These are phyloP conservation scores for Cercis canadensis DNA, from an alignment of 306 rosid species.

Conservation along the genomic window DNA sequence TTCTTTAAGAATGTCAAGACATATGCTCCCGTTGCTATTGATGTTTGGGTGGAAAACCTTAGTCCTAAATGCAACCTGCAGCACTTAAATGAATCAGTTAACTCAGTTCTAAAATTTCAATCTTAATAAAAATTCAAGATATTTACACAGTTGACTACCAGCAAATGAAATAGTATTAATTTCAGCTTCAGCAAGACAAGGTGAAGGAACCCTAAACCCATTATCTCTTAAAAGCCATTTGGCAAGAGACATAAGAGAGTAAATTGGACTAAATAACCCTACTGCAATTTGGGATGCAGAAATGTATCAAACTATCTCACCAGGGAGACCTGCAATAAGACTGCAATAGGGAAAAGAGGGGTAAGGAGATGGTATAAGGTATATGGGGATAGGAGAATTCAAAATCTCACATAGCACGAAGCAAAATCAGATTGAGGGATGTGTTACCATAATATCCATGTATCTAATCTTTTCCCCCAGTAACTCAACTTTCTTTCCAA, in stretches of 20 bases:
- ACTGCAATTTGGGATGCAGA: too few relatives aligned
- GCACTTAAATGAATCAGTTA: conserved; percentile 7
- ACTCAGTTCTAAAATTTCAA: background rate
- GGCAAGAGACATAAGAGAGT: background rate
- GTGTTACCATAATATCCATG: too few relatives aligned
- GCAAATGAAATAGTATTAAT: background rate
- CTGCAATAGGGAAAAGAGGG: background rate
- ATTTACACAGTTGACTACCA: conserved; percentile 2
- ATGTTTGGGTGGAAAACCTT: conserved; percentile 97
- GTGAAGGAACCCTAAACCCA: background rate
- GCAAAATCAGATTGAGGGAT: background rate
- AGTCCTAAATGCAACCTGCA: conserved; percentile 91
- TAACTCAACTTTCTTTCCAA: too few relatives aligned
- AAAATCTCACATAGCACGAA: too few relatives aligned
- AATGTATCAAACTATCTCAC: background rate
- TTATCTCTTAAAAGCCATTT: background rate
- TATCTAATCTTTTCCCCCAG: too few relatives aligned
- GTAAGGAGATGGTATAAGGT: too few relatives aligned
- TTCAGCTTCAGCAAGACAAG: conserved; percentile 7
- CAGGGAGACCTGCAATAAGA: background rate
- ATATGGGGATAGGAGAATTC: too few relatives aligned
- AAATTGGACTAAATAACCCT: conserved; percentile 8
- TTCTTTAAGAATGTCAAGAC: conserved; percentile 89
- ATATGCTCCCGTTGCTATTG: conserved; percentile 87
- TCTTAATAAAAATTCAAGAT: background rate